These are phyloP conservation scores for Fusarium incarnatum DNA, from an alignment of 2,329 filamentous ascomycete species.

Conservation along the genomic window DNA sequence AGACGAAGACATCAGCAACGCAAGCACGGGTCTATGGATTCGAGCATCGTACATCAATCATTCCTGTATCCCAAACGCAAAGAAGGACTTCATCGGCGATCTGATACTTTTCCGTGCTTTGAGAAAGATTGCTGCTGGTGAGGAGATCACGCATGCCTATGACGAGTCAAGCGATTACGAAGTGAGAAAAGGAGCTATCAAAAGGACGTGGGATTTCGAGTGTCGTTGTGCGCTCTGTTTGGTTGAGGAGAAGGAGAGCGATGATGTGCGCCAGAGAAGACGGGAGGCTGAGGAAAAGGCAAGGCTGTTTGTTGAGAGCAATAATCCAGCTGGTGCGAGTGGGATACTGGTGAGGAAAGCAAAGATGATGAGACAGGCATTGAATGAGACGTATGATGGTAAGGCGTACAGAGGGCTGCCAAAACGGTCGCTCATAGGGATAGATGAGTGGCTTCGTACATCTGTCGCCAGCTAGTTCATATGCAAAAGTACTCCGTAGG, in stretches of 20 bases:
- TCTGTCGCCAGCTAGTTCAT: no score
- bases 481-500: no score
- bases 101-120: slow-evolving; percentile 54
- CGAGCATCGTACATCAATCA: slow-evolving; percentile 57
- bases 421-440: slow-evolving; percentile 29
- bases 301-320: slow-evolving; percentile 29
- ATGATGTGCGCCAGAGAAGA: slow-evolving; percentile 33
- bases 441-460: slow-evolving; percentile 48
- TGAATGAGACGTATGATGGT: slow-evolving; percentile 47
- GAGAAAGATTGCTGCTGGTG: slow-evolving; percentile 47
- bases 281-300: slow-evolving; percentile 37
- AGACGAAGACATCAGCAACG: slow-evolving; percentile 47
- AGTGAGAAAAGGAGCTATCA: slow-evolving; percentile 31
- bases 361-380: slow-evolving; percentile 37
- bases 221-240: slow-evolving; percentile 53
- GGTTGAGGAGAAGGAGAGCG: slow-evolving; percentile 45
- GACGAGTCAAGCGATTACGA: slow-evolving; percentile 46
- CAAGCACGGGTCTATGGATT: slow-evolving; percentile 55
- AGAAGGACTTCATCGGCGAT: slow-evolving; percentile 55
- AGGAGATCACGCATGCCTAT: slow-evolving; percentile 52
- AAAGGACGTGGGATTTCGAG: slow-evolving; percentile 53
- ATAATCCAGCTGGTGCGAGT: slow-evolving; percentile 21
- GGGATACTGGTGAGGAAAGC: slow-evolving; percentile 40
- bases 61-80: slow-evolving; percentile 53
- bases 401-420: slow-evolving; percentile 45